Evolutionary conservation across 2,329 filamentous ascomycete genomes (phyloP), one percentile per base, ranked within the genome.

Genomic region (Exserohilum turcica): DNA sequence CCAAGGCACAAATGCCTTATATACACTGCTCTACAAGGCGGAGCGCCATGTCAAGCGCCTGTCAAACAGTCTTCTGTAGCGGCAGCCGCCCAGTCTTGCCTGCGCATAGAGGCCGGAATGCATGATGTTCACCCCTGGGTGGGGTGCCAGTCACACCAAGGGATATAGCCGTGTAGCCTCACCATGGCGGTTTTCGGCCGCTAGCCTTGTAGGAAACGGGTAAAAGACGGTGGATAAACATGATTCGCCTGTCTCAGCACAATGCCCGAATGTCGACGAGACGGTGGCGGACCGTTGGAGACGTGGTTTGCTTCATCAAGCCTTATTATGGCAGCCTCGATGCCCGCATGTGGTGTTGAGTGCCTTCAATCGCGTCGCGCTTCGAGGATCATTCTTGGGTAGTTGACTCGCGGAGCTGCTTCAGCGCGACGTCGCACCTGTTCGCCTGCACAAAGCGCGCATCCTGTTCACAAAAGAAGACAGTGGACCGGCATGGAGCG

Each of bases 241-340:
- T 64, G 58, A 64, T 68, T 70, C 64, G 66, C 59, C 48, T 54
- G 46, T 21, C 8, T 4, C 24, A 29, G 56, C 59, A 59, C 57
- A 65, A 56, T 16, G 42, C 16, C 43, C 48, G 50, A 56, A 33
- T 44, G 16, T 38, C 16, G 33, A 46, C 63, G 62, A 67, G 60
- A 70, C 64, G 43, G 35, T 48, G 46, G 59, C 64, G 65, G 66
- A 66, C 55, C 52, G 53, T 66, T 60, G 54, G 68, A 71, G 64
- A 71, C 68, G 56, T 52, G 54, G 44, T 57, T 57, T 69, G 66
- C 66, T 43, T 69, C 67, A 70, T 32, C 44, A 43, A 46, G 38
- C 49, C 59, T 49, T 38, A 53, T 33, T 47, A 42, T n/a, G n/a
- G n/a, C 50, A 50, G 43, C 39, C 33, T 50, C 44, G 54, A 52